Evolutionary conservation across 495 filamentous ascomycete genomes (phyloP).

Genomic region (Penicillium pulvis): DNA sequence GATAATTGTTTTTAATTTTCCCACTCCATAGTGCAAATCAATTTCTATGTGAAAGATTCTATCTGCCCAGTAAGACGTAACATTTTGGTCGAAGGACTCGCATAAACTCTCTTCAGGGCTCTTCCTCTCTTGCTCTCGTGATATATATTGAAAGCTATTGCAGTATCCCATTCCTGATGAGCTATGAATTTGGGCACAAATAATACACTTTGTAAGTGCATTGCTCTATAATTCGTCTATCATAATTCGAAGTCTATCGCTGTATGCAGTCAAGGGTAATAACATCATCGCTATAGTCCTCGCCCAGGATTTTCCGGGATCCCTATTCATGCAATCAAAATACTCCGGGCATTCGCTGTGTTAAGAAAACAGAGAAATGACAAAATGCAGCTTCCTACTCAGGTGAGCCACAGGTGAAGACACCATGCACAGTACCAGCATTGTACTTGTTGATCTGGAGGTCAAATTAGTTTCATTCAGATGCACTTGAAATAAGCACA

Average conservation of each 20-base stretch:
- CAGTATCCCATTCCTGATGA: too few relatives aligned
- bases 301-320: neutral
- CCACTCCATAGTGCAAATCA: too few relatives aligned
- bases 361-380: neutral
- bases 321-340: neutral
- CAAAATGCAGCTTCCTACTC: conserved; percentile 4
- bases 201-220: too few relatives aligned
- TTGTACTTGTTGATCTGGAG: conserved; percentile 41
- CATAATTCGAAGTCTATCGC: neutral
- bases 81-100: too few relatives aligned
- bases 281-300: neutral
- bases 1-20: too few relatives aligned
- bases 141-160: too few relatives aligned
- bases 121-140: too few relatives aligned
- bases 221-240: neutral
- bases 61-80: too few relatives aligned
- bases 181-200: too few relatives aligned
- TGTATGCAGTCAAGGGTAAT: neutral
- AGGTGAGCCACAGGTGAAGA: conserved; percentile 42
- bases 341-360: neutral
- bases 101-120: too few relatives aligned
- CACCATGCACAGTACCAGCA: conserved; percentile 38
- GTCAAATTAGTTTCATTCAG: neutral
- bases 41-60: too few relatives aligned
- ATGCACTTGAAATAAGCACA: neutral